Conservation (phyloP, 495 filamentous ascomycete genomes). For the Aspergillus panamensis region DNA sequence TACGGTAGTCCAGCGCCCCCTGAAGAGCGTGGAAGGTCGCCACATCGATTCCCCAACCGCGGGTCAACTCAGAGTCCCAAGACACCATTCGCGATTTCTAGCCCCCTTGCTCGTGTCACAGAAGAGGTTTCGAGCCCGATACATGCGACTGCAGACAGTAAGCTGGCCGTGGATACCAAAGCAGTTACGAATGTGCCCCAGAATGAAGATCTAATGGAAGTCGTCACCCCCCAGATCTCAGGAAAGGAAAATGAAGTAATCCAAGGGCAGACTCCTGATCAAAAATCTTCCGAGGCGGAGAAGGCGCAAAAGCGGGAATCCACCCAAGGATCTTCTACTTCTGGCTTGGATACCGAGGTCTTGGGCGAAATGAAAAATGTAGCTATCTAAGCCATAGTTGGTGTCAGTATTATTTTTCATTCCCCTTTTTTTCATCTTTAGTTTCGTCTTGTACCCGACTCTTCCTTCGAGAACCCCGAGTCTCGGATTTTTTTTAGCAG, state of each 20-base stretch:
- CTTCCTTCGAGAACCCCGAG: constrained; percentile 28
- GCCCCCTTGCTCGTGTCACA: constrained; percentile 51
- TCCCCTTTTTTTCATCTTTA: constrained; percentile 14
- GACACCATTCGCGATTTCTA: constrained; percentile 48
- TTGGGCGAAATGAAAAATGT: constrained; percentile 57
- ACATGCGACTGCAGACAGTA: constrained; percentile 28
- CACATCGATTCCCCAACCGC: constrained; percentile 49
- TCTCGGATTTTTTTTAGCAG: constrained; percentile 4
- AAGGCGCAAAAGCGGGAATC: constrained; percentile 33
- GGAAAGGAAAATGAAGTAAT: constrained; percentile 39
- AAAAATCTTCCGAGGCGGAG: constrained; percentile 28
- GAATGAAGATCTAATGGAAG: constrained; percentile 44
- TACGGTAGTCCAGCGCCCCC: constrained; percentile 51
- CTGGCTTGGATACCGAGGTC: constrained; percentile 38
- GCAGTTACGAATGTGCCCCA: constrained; percentile 31
- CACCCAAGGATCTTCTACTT: constrained; percentile 25
- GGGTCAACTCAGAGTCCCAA: constrained; percentile 47
- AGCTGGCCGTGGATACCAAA: constrained; percentile 33
- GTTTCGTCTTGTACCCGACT: constrained; percentile 9
- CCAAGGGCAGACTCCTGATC: constrained; percentile 23
- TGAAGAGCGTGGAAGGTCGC: constrained; percentile 53
- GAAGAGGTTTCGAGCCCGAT: constrained; percentile 46
- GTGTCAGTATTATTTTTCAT: constrained; percentile 13
- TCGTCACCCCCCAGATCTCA: constrained; percentile 40
- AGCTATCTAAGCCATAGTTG: constrained; percentile 44